Evolutionary conservation across 2,329 filamentous ascomycete species (phyloP).

Genomic region (Fusarium caatingaense): DNA sequence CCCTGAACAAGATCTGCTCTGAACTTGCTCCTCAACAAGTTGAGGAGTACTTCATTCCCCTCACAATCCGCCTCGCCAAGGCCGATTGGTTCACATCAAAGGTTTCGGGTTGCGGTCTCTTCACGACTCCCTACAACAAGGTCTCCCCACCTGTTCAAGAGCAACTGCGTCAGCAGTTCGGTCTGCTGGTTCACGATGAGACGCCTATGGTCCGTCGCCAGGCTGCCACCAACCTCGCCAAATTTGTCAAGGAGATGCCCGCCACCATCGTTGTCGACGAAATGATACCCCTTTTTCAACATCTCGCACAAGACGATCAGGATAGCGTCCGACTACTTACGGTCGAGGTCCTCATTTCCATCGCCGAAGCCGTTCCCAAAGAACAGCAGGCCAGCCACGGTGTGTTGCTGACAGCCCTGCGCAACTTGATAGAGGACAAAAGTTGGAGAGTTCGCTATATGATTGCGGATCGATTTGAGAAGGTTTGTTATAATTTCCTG

Average conservation of each 20-base stretch:
- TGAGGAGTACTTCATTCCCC: conserved; percentile 96
- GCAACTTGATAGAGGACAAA: conserved; percentile 97
- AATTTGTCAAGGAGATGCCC: conserved; percentile 98
- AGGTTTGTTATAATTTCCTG: conserved; percentile 61
- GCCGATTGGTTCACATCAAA: conserved; percentile 99
- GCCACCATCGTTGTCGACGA: conserved; percentile 92
- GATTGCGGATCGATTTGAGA: conserved; percentile 98
- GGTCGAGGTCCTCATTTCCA: conserved; percentile 94
- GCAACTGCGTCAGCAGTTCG: conserved; percentile 90
- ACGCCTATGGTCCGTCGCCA: conserved; percentile 99
- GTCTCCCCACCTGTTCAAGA: conserved; percentile 89
- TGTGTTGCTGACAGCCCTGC: conserved; percentile 87
- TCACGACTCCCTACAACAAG: conserved; percentile 92
- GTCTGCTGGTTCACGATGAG: conserved; percentile 94
- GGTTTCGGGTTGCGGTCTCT: conserved; percentile 96
- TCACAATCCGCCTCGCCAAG: conserved; percentile 95
- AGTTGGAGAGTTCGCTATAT: conserved; percentile 99
- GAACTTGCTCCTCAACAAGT: conserved; percentile 92
- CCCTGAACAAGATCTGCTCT: conserved; percentile 98
- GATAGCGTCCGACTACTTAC: conserved; percentile 96
- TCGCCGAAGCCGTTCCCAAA: conserved; percentile 96
- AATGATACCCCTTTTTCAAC: conserved; percentile 99
- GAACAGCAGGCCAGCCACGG: conserved; percentile 98
- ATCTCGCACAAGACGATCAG: conserved; percentile 95
- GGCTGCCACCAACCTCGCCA: conserved; percentile 94